phyloP scores from a whole-genome alignment of 495 filamentous ascomycete species.

The Penicillium cinerascens region DNA sequence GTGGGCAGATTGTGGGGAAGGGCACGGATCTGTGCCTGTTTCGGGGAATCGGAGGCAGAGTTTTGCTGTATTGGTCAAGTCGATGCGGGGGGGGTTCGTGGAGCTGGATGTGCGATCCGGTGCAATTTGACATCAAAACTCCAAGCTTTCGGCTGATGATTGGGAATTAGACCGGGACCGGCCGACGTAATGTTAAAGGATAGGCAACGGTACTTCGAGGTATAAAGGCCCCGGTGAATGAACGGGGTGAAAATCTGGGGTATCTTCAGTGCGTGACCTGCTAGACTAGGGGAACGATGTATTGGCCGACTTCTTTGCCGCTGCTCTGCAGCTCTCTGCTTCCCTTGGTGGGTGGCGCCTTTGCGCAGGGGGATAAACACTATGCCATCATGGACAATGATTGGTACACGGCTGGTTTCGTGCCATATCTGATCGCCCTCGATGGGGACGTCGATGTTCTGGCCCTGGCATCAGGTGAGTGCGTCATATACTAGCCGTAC shows the following conservation, averaged over 20 bases:
- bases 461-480: conserved; percentile 24
- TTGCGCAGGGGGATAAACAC: conserved; percentile 13
- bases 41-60: conserved; percentile 19
- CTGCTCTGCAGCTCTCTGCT: conserved; percentile 17
- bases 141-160: neutral
- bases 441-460: conserved; percentile 28
- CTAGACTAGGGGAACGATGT: conserved; percentile 7
- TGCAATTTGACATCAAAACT: conserved; percentile 7
- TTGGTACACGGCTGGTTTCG: conserved; percentile 31
- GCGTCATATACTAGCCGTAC: neutral
- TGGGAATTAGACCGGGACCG: conserved; percentile 4
- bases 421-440: conserved; percentile 30
- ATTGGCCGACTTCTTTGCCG: conserved; percentile 13
- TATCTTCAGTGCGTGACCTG: neutral
- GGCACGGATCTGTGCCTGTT: conserved; percentile 1
- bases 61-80: conserved; percentile 10
- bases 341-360: conserved; percentile 8
- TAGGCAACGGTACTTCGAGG: conserved; percentile 8
- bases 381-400: conserved; percentile 36
- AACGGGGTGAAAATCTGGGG: neutral
- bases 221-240: conserved; percentile 17
- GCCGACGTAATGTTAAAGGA: conserved; percentile 2
- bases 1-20: conserved; percentile 2
- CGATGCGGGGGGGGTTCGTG: conserved; percentile 19
- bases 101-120: conserved; percentile 2